phyloP scores from a whole-genome alignment of 352 stramenopile species.

The Pythium chondricola region DNA sequence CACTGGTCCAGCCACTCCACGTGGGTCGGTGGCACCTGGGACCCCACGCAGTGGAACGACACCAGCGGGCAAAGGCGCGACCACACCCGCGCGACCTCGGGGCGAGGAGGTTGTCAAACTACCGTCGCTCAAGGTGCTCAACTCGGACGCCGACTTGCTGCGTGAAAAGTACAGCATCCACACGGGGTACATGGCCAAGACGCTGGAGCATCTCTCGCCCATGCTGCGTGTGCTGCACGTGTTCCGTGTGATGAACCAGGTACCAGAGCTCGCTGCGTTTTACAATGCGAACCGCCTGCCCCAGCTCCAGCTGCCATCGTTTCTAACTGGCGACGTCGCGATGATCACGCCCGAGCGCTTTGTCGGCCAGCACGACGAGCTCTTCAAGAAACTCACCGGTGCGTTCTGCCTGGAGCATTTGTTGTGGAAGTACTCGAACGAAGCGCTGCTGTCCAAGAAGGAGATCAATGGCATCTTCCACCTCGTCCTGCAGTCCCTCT shows the following conservation, averaged over 20 bases:
- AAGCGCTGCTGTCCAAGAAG: constrained; percentile 69
- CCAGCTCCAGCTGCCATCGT: constrained; percentile 68
- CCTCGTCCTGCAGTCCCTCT: constrained; percentile 69
- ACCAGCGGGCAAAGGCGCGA: background rate
- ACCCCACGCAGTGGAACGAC: constrained; percentile 2
- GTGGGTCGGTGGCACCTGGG: background rate
- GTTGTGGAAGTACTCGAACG: constrained; percentile 64
- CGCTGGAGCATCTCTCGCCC: constrained; percentile 47
- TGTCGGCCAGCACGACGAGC: constrained; percentile 64
- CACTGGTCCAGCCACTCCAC: constrained; percentile 1
- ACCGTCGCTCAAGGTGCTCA: constrained; percentile 65
- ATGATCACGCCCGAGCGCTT: constrained; percentile 74
- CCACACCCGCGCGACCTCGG: constrained; percentile 5
- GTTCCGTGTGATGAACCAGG: constrained; percentile 67
- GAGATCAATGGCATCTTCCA: constrained; percentile 80
- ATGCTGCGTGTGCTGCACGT: constrained; percentile 74
- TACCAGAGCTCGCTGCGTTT: constrained; percentile 60
- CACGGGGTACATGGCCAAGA: constrained; percentile 61
- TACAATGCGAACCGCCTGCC: constrained; percentile 78
- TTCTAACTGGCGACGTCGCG: constrained; percentile 59
- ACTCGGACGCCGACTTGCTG: constrained; percentile 53
- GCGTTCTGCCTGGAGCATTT: constrained; percentile 71
- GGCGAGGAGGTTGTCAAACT: constrained; percentile 37
- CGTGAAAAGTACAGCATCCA: constrained; percentile 60
- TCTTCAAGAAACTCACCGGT: constrained; percentile 72